Conservation (phyloP, 176 grass and related monocot species). For the Cymbopogon citratus region DNA sequence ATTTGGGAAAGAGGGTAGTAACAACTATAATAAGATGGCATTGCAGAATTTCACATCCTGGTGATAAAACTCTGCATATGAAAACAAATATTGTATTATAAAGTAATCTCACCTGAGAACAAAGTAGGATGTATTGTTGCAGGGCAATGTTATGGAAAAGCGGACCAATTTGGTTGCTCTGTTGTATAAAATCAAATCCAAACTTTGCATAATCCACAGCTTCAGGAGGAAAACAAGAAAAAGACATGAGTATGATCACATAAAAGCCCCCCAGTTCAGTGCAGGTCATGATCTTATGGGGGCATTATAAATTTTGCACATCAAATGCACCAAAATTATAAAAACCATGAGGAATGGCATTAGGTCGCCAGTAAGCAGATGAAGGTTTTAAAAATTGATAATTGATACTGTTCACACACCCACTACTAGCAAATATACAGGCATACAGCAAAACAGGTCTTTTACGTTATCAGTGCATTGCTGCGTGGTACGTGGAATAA, state of each 20-base stretch:
- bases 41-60: neutral
- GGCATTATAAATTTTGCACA: neutral
- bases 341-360: neutral
- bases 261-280: neutral
- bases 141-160: slow-evolving; percentile 76
- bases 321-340: neutral
- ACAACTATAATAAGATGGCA: neutral
- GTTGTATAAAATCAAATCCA: slow-evolving; percentile 54
- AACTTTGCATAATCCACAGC: slow-evolving; percentile 52
- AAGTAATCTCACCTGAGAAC: slow-evolving; percentile 61
- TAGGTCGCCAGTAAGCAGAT: neutral
- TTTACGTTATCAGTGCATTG: too few relatives aligned
- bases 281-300: neutral
- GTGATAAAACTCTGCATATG: neutral
- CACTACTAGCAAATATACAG: neutral
- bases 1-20: neutral
- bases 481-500: too few relatives aligned
- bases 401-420: neutral
- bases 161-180: slow-evolving; percentile 56
- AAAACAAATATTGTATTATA: neutral
- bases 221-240: slow-evolving; percentile 25
- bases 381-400: neutral
- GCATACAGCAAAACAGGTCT: neutral
- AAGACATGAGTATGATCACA: neutral
- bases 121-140: slow-evolving; percentile 92